phyloP scores from a whole-genome alignment of 2,329 filamentous ascomycete species.

The Neoscytalidium dimidiatum region DNA sequence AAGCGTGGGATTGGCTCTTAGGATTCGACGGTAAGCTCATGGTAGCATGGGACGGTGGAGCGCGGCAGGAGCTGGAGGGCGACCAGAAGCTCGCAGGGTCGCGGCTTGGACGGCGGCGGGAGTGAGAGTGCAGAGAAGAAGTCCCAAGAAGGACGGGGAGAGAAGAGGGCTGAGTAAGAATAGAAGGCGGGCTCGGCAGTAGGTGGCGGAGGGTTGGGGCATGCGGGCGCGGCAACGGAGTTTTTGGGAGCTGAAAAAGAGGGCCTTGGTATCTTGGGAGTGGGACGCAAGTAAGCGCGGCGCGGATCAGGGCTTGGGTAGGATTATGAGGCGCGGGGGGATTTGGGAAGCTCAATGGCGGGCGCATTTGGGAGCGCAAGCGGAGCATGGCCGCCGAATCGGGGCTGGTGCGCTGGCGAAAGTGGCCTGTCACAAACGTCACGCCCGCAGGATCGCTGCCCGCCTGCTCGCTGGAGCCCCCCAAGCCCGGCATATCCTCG shows the following conservation, averaged over 20 bases:
- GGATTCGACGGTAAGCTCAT: constrained; percentile 19
- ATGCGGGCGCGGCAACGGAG: neutral
- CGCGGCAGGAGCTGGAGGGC: neutral
- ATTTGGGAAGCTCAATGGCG: constrained; percentile 9
- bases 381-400: constrained; percentile 9
- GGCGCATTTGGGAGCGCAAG: constrained; percentile 1
- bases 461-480: too few species aligned
- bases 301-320: constrained; percentile 4
- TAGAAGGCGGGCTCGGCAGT: neutral
- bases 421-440: constrained; percentile 16
- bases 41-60: constrained; percentile 13
- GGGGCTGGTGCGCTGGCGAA: neutral
- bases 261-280: neutral
- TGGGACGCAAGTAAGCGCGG: neutral
- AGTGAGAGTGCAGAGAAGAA: neutral
- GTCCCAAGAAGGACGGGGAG: neutral
- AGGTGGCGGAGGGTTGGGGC: neutral
- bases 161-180: constrained; percentile 5
- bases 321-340: constrained; percentile 9
- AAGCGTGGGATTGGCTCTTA: constrained; percentile 19
- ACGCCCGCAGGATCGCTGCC: constrained; percentile 3
- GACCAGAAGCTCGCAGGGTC: neutral
- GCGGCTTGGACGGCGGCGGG: neutral
- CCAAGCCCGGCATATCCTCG: constrained; percentile 3
- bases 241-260: constrained; percentile 2